A percentile compares a stretch with the other conserved stretches of the same genome.
phyloP scores from a whole-genome alignment of 2,329 filamentous ascomycete species.

The Colletotrichum lentis region DNA sequence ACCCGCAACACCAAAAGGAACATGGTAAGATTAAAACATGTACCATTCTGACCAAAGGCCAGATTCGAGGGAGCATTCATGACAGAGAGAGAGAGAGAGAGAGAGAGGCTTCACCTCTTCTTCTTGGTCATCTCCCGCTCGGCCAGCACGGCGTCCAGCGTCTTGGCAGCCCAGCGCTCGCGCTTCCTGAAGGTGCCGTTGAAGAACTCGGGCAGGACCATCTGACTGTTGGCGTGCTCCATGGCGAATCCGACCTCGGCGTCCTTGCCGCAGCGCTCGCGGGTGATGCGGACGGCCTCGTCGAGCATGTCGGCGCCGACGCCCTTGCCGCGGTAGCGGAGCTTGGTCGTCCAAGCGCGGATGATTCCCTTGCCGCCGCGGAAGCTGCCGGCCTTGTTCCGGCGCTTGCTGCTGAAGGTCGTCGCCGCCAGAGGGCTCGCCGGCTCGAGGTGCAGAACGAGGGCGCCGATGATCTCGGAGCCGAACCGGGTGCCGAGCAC shows the following conservation, averaged over 20 bases:
- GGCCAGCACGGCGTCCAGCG: conserved; percentile 60
- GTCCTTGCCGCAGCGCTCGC: conserved; percentile 72
- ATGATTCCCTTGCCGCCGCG: conserved; percentile 74
- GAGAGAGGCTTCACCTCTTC: conserved; percentile 51
- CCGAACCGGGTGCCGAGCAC: conserved; percentile 74
- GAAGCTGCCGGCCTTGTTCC: conserved; percentile 51
- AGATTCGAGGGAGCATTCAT: neutral
- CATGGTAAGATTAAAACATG: too few relatives aligned
- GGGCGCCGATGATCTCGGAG: conserved; percentile 72
- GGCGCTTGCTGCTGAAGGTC: conserved; percentile 43
- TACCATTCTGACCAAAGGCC: neutral
- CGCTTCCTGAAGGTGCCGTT: conserved; percentile 66
- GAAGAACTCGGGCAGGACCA: conserved; percentile 69
- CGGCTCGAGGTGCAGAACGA: conserved; percentile 72
- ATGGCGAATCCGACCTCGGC: conserved; percentile 75
- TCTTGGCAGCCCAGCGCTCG: conserved; percentile 65
- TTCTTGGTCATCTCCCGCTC: conserved; percentile 58
- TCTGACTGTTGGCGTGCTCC: conserved; percentile 78
- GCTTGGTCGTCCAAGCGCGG: conserved; percentile 81
- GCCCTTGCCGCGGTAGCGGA: conserved; percentile 74
- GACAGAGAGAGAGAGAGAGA: neutral
- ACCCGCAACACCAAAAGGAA: too few relatives aligned
- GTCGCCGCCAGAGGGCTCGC: conserved; percentile 35
- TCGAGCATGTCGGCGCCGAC: conserved; percentile 77
- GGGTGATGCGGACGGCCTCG: conserved; percentile 74